These are phyloP conservation scores for Delitschia confertaspora DNA, from an alignment of 495 filamentous ascomycete genomes.

Conservation along the genomic window DNA sequence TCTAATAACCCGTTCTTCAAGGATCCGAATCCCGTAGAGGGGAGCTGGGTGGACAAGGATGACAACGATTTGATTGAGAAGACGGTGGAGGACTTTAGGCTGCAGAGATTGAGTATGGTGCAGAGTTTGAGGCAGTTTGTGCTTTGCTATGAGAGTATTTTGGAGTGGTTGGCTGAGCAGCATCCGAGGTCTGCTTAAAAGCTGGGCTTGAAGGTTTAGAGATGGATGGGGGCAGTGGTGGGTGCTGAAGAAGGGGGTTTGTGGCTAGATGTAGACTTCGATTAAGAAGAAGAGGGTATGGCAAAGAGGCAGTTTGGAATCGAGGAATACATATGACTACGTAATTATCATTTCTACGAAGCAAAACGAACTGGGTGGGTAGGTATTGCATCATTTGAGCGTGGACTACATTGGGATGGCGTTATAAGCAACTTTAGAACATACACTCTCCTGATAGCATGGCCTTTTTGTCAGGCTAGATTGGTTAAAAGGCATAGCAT, in stretches of 20 bases:
- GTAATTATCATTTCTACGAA: too few relatives aligned
- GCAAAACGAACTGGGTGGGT: too few relatives aligned
- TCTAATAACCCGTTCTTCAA: slow-evolving; percentile 20
- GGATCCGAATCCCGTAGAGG: slow-evolving; percentile 21
- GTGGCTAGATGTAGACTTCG: too few relatives aligned
- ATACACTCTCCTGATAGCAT: too few relatives aligned
- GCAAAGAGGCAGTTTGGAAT: too few relatives aligned
- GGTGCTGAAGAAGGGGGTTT: not conserved
- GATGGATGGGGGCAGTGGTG: not conserved
- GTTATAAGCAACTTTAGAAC: too few relatives aligned
- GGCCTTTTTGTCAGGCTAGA: too few relatives aligned
- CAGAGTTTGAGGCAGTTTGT: slow-evolving; percentile 92
- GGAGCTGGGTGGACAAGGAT: slow-evolving; percentile 47
- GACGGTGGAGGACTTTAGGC: slow-evolving; percentile 82
- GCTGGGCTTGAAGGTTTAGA: not conserved
- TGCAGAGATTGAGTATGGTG: slow-evolving; percentile 90
- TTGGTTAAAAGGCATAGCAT: too few relatives aligned
- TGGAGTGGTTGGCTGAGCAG: slow-evolving; percentile 71
- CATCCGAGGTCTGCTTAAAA: slow-evolving; percentile 25
- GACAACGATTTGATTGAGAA: slow-evolving; percentile 68
- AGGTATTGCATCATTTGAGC: too few relatives aligned
- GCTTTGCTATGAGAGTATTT: slow-evolving; percentile 87
- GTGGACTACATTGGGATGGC: too few relatives aligned
- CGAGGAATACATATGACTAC: too few relatives aligned
- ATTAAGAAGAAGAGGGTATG: too few relatives aligned